A percentile compares a stretch with the other conserved stretches of the same genome.
Evolutionary conservation across 208 protist genomes (phyloP).

Genomic region (Leishmania tarentolae): DNA sequence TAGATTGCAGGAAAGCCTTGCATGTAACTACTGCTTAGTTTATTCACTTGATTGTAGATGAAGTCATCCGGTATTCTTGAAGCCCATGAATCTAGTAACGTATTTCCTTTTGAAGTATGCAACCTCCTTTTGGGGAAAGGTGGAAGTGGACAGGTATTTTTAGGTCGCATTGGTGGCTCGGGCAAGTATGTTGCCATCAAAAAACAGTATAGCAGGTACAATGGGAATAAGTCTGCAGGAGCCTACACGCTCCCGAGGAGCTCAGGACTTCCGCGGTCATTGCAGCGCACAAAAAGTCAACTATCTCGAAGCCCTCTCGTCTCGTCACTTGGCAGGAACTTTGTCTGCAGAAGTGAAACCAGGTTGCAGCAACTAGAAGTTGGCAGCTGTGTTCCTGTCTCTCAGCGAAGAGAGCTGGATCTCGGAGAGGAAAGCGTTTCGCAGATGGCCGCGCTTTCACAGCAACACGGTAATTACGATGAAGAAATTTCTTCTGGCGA

Average conservation of each 20-base stretch:
- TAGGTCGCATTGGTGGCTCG: constrained; percentile 43
- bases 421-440: constrained; percentile 41
- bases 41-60: constrained; percentile 16
- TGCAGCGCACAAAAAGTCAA: not conserved
- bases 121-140: constrained; percentile 75
- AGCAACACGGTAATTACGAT: not conserved
- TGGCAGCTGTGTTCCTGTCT: not conserved
- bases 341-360: not conserved
- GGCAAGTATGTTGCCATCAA: constrained; percentile 73
- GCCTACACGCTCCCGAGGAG: not conserved
- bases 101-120: constrained; percentile 70
- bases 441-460: constrained; percentile 27
- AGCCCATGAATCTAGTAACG: constrained; percentile 1
- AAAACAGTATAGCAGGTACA: constrained; percentile 41
- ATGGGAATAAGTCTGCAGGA: not conserved
- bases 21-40: not conserved
- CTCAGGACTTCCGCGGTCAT: not conserved
- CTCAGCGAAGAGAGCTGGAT: constrained; percentile 25
- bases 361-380: not conserved
- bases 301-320: not conserved
- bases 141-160: constrained; percentile 73
- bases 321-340: not conserved
- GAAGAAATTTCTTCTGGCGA: not conserved
- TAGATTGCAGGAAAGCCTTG: not conserved
- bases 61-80: not conserved